Conservation (phyloP, 106 monocot genomes). For the Allium sativum region DNA sequence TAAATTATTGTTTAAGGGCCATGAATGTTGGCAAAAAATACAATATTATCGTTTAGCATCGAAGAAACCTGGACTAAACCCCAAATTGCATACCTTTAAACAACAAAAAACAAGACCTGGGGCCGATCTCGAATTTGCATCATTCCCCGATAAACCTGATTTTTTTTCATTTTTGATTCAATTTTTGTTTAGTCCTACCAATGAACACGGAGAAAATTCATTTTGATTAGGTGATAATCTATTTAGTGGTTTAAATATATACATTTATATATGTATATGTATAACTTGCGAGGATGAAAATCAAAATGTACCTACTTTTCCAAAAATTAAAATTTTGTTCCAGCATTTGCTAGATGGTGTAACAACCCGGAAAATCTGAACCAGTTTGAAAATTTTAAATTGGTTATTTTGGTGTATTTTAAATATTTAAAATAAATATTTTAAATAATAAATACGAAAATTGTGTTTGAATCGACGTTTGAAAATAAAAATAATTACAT, state of each 20-base stretch:
- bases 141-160: slow-evolving; percentile 97
- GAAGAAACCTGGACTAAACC: not conserved
- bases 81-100: slow-evolving; percentile 57
- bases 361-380: too few relatives aligned
- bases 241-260: too few relatives aligned
- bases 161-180: slow-evolving; percentile 98
- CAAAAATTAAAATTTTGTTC: slow-evolving; percentile 95
- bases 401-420: too few relatives aligned
- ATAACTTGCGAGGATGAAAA: not conserved
- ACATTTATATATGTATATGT: too few relatives aligned
- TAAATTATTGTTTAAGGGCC: too few relatives aligned
- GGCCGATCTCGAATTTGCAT: slow-evolving; percentile 91
- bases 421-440: too few relatives aligned
- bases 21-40: too few relatives aligned
- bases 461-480: too few relatives aligned
- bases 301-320: slow-evolving; percentile 59
- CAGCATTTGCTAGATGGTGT: slow-evolving; percentile 47
- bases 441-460: too few relatives aligned
- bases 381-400: too few relatives aligned
- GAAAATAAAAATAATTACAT: too few relatives aligned
- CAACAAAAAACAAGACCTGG: slow-evolving; percentile 87
- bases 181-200: slow-evolving; percentile 97
- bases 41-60: too few relatives aligned
- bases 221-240: not conserved
- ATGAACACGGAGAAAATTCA: slow-evolving; percentile 6